A percentile compares a stretch with the other conserved stretches of the same genome.
phyloP scores from a whole-genome alignment of 768 basidiomycete genomes.

The Amanita molliuscula region DNA sequence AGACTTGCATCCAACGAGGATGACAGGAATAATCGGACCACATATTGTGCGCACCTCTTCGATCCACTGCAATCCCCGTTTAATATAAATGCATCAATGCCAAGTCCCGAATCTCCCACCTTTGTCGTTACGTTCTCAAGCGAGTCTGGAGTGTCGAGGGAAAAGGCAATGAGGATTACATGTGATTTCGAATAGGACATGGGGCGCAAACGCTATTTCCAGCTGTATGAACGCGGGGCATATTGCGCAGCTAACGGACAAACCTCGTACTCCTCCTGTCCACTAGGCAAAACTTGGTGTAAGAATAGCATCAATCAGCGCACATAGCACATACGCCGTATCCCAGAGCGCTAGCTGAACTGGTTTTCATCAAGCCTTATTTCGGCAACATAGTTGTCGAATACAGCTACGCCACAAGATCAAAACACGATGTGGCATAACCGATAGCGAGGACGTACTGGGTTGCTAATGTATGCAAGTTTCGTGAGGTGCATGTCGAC shows the following conservation, averaged over 20 bases:
- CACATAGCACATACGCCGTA: slow-evolving; percentile 60
- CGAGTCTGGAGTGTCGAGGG: slow-evolving; percentile 93
- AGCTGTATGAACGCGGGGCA: slow-evolving; percentile 6
- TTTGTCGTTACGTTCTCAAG: slow-evolving; percentile 93
- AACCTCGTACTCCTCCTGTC: slow-evolving; percentile 98
- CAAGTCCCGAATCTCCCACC: slow-evolving; percentile 30
- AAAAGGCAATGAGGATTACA: slow-evolving; percentile 95
- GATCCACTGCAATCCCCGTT: slow-evolving; percentile 63
- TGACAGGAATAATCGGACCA: slow-evolving; percentile 83
- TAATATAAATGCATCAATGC: not conserved
- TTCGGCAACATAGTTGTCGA: slow-evolving; percentile 99
- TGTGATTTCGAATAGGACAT: slow-evolving; percentile 98
- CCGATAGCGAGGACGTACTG: slow-evolving; percentile 27
- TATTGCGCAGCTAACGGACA: slow-evolving; percentile 10
- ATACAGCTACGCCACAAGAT: slow-evolving; percentile 56
- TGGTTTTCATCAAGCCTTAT: slow-evolving; percentile 92
- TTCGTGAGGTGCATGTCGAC: slow-evolving; percentile 7
- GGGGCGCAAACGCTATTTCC: slow-evolving; percentile 73
- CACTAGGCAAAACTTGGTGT: slow-evolving; percentile 36
- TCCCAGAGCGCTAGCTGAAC: slow-evolving; percentile 98
- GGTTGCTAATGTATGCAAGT: slow-evolving; percentile 36
- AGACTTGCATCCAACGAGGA: slow-evolving; percentile 94
- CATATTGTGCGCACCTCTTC: slow-evolving; percentile 97
- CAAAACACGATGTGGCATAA: not conserved
- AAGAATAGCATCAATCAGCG: slow-evolving; percentile 1